A percentile compares a stretch with the other conserved stretches of the same genome.
Evolutionary conservation across 768 basidiomycete species (phyloP).

Genomic region (Macrolepiota dolichaula): DNA sequence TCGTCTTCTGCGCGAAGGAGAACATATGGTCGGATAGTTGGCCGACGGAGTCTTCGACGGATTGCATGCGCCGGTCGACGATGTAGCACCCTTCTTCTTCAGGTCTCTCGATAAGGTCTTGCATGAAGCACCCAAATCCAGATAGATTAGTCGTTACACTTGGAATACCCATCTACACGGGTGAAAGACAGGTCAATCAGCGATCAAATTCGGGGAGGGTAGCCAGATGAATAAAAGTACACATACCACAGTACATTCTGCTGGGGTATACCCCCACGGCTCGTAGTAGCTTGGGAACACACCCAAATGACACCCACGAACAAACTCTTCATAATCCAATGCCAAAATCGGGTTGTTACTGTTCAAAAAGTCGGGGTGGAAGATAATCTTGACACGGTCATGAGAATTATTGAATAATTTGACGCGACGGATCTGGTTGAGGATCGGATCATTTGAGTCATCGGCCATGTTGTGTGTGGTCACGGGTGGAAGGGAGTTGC

Average conservation of each 20-base stretch:
- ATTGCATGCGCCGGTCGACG: constrained; percentile 86
- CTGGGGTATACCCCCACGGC: constrained; percentile 96
- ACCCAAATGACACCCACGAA: constrained; percentile 95
- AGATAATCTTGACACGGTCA: constrained; percentile 95
- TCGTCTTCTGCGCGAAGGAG: constrained; percentile 73
- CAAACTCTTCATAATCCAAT: constrained; percentile 98
- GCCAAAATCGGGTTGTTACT: constrained; percentile 97
- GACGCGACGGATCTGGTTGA: constrained; percentile 93
- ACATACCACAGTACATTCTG: constrained; percentile 95
- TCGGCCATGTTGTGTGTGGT: constrained; percentile 99
- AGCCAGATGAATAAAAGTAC: not conserved
- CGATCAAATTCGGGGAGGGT: not conserved
- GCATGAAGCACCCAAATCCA: constrained; percentile 98
- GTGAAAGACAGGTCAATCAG: constrained; percentile 6
- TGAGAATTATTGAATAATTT: constrained; percentile 85
- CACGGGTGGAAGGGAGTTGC: constrained; percentile 91
- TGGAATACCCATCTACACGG: constrained; percentile 88
- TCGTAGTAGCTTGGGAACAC: constrained; percentile 99
- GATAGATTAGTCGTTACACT: constrained; percentile 97
- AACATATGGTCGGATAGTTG: constrained; percentile 78
- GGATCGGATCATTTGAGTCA: constrained; percentile 86
- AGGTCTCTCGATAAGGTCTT: constrained; percentile 92
- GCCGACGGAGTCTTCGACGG: constrained; percentile 88
- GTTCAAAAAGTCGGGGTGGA: constrained; percentile 98
- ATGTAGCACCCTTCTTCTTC: constrained; percentile 97